Evolutionary conservation across 441 rosid species (phyloP).

Genomic region (Syzygium malaccense): DNA sequence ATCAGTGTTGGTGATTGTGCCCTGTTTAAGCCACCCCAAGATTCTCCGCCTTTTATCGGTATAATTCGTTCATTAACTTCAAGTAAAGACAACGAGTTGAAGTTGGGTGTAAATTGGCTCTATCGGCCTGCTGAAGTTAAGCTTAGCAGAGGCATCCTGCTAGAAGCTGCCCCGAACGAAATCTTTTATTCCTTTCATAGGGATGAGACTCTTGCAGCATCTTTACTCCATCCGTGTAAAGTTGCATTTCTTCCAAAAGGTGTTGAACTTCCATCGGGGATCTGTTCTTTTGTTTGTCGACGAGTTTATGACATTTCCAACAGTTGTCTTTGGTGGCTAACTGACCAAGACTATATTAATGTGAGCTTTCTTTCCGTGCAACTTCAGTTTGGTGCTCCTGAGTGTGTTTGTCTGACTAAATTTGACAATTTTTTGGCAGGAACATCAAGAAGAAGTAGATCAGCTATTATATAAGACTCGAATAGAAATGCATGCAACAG

Average conservation of each 20-base stretch:
- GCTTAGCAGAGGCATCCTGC: conserved; percentile 78
- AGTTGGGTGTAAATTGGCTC: conserved; percentile 75
- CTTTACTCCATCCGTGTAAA: conserved; percentile 87
- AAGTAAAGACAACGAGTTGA: conserved; percentile 41
- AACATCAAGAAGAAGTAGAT: conserved; percentile 80
- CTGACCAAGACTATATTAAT: conserved; percentile 79
- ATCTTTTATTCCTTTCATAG: conserved; percentile 82
- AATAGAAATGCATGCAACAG: conserved; percentile 73
- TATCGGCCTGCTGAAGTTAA: conserved; percentile 76
- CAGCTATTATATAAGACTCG: conserved; percentile 57
- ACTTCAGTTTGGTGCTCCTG: background rate
- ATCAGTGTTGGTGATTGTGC: conserved; percentile 89
- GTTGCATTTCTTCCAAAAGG: conserved; percentile 79
- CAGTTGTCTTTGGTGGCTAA: conserved; percentile 88
- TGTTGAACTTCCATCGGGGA: conserved; percentile 67
- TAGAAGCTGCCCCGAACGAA: conserved; percentile 93
- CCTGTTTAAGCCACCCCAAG: conserved; percentile 70
- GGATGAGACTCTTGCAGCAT: conserved; percentile 87
- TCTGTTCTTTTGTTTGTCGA: conserved; percentile 79
- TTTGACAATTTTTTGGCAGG: conserved; percentile 25
- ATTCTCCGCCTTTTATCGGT: conserved; percentile 78
- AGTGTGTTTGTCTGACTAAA: background rate
- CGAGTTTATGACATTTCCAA: conserved; percentile 74
- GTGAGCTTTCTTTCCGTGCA: conserved; percentile 29
- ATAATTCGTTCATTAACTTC: conserved; percentile 48